Conservation (phyloP, 116 monocot species). For the Trichopus zeylanicus region DNA sequence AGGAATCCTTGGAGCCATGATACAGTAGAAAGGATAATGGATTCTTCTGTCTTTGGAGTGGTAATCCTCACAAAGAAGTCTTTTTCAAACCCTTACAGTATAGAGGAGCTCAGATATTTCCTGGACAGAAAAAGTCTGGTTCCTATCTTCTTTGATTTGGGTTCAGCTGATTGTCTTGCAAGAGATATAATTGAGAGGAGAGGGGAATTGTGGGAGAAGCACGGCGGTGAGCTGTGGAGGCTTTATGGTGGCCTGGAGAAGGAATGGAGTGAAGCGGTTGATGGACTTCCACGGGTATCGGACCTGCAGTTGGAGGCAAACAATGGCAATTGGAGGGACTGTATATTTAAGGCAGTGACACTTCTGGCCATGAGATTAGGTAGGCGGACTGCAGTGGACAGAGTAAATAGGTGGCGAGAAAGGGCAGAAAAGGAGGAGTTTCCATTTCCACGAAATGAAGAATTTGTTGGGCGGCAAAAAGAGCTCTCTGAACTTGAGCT, state of each 20-base stretch:
- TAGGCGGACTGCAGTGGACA: constrained; percentile 73
- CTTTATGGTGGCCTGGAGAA: constrained; percentile 71
- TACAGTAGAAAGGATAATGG: constrained; percentile 55
- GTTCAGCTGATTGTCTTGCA: constrained; percentile 60
- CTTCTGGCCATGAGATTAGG: constrained; percentile 65
- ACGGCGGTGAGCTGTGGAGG: constrained; percentile 87
- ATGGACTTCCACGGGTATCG: constrained; percentile 52
- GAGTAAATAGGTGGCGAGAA: constrained; percentile 73
- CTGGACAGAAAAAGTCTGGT: constrained; percentile 60
- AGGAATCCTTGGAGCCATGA: constrained; percentile 16
- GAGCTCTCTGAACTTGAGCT: constrained; percentile 86
- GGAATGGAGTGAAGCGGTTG: constrained; percentile 85
- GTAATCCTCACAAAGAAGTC: constrained; percentile 85
- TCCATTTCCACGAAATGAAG: constrained; percentile 62
- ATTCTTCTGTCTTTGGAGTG: constrained; percentile 55
- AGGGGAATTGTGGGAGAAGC: constrained; percentile 87
- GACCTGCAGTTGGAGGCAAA: constrained; percentile 68
- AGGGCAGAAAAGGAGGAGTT: constrained; percentile 79
- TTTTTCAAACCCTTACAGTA: constrained; percentile 69
- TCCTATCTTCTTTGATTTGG: constrained; percentile 75
- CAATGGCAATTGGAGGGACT: constrained; percentile 89
- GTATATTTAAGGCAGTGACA: constrained; percentile 52
- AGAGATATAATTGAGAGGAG: constrained; percentile 82
- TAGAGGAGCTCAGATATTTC: constrained; percentile 75
- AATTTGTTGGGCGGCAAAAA: constrained; percentile 76